Base-by-base conservation (phyloP, 2,329 filamentous ascomycete species). In the Colletotrichum limetticola region DNA sequence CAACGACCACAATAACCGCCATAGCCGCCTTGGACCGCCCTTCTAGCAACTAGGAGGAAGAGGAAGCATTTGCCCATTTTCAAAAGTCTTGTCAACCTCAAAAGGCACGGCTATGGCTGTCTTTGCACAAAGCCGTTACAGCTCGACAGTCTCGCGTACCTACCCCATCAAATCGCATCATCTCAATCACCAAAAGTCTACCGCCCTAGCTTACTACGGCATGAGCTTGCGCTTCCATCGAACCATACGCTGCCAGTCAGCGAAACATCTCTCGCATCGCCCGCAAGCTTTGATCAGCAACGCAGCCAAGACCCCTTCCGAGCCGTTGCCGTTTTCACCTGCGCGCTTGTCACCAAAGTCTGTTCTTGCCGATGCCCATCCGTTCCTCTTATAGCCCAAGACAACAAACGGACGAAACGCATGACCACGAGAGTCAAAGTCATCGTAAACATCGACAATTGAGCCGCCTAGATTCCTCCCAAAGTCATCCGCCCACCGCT, bases 361-460 rank as follows among this genome's bases (percentile, higher is more conserved):
- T 68, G 68, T 71, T 71, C 68, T 30, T 62, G 7, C 58, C 65
- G 58, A 42, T 42, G 66, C 28, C 35, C 32, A 52, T 28, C 52
- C 26, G 9, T 28, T 37, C 22, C 26, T 16, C n/a, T 64, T 9
- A 14, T 37, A 26, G 49, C 49, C 16, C 19, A 2, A 3, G n/a
- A 26, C 22, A 56, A 19, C 32, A 64, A 56, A 64, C 30, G 49
- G 52, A 56, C 32, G 32, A 56, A 22, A 22, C 32, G 16, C 62
- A 28, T 65, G 14, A 32, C 49, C 26, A 16, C 9, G 19, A 49
- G 52, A 42, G 12, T 22, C 30, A 28, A 30, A 26, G 8, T 22
- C 30, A 28, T 55, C 22, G 7, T 52, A 14, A 35, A 26, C 8
- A 53, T 30, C 46, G 16, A 19, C 60, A 6, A n/a, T 12, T 35